These are phyloP conservation scores for Silene vulgaris DNA, from an alignment of 179 eudicot genomes.

Conservation along the genomic window DNA sequence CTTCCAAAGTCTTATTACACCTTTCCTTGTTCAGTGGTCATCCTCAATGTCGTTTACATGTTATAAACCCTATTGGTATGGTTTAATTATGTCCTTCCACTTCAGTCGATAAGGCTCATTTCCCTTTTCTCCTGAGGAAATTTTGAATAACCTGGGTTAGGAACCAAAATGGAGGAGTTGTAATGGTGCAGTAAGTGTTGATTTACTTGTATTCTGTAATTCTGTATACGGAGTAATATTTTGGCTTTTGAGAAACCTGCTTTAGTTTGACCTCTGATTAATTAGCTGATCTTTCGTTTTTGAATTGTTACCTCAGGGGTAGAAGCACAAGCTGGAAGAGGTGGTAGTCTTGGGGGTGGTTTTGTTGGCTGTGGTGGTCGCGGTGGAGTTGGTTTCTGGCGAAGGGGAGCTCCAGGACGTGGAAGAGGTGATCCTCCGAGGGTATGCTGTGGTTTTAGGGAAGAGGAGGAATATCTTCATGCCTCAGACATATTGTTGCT, in stretches of 20 bases:
- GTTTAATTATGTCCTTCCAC: neutral
- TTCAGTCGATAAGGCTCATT: neutral
- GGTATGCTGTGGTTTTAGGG: conserved; percentile 47
- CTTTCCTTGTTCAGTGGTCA: neutral
- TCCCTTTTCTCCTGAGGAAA: neutral
- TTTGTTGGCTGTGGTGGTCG: conserved; percentile 37
- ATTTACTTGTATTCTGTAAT: neutral
- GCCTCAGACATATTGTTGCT: conserved; percentile 1
- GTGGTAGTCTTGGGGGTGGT: conserved; percentile 55
- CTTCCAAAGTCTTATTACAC: neutral
- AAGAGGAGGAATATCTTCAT: conserved; percentile 38
- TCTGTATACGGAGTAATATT: neutral
- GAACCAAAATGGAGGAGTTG: neutral
- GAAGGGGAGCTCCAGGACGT: conserved; percentile 49
- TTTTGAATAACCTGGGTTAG: neutral
- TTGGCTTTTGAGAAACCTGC: neutral
- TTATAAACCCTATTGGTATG: neutral
- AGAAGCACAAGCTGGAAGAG: conserved; percentile 34
- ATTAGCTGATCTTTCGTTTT: too few relatives aligned
- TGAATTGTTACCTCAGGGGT: conserved; percentile 38
- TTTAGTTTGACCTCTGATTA: neutral
- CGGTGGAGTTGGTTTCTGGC: conserved; percentile 45
- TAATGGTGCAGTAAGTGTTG: neutral
- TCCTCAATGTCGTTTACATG: neutral
- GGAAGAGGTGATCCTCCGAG: conserved; percentile 50